A percentile compares a stretch with the other conserved stretches of the same genome.
Evolutionary conservation across 306 rosid species (phyloP).

Genomic region (Sicyos baderoa): DNA sequence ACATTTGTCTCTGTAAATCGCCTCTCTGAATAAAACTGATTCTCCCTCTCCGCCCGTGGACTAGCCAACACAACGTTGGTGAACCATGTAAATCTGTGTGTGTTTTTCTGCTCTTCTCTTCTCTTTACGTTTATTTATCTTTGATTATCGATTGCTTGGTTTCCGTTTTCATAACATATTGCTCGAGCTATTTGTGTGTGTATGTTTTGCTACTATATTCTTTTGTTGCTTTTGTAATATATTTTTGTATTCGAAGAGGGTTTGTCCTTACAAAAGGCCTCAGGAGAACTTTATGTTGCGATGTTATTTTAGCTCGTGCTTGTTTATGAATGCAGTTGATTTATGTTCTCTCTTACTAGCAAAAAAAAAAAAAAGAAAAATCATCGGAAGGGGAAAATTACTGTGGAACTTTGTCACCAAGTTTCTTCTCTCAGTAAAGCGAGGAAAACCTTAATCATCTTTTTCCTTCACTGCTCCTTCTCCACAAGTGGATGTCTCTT

Average conservation of each 20-base stretch:
- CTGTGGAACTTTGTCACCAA: background rate
- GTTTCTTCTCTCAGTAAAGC: background rate
- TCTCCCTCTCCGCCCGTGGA: no score
- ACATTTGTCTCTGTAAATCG: no score
- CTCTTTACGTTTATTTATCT: no score
- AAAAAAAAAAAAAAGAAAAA: no score
- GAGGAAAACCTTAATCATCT: background rate
- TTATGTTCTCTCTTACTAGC: background rate
- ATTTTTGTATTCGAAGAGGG: background rate
- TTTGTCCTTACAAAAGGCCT: background rate
- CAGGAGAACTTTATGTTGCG: background rate
- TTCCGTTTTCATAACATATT: no score
- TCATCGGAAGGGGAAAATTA: background rate
- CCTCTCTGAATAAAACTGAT: no score
- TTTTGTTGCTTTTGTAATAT: background rate
- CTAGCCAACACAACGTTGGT: no score
- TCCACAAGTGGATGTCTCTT: background rate
- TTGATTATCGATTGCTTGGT: no score
- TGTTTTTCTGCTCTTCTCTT: no score
- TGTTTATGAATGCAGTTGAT: slow-evolving; percentile 8
- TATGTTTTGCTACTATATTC: no score
- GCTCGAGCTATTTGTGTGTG: no score
- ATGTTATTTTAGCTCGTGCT: background rate
- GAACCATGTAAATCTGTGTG: no score
- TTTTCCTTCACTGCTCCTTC: background rate